These are phyloP conservation scores for Globisporangium mamillatum DNA, from an alignment of 352 stramenopile species.

Conservation along the genomic window DNA sequence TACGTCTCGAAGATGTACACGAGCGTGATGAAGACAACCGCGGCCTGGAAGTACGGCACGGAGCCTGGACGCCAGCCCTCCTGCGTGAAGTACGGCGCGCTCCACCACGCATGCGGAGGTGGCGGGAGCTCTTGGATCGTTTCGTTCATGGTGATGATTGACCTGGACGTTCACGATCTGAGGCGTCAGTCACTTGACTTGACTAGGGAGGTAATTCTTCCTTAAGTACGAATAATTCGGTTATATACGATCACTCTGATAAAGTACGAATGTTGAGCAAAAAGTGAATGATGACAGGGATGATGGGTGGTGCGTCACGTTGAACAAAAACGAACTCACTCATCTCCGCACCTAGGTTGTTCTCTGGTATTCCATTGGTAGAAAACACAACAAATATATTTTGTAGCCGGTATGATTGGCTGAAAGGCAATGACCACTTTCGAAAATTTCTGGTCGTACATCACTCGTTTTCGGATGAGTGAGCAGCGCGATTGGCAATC, in stretches of 20 bases:
- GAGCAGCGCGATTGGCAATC: neutral
- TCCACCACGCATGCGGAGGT: conserved; percentile 32
- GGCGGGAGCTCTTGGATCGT: neutral
- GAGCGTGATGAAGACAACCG: conserved; percentile 85
- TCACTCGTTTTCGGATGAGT: conserved; percentile 3
- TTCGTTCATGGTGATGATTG: neutral
- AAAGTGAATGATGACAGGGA: neutral
- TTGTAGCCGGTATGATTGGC: neutral
- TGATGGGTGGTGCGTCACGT: neutral
- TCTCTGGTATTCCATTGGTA: neutral
- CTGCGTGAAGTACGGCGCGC: conserved; percentile 53
- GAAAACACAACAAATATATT: neutral
- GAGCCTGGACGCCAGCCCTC: conserved; percentile 42
- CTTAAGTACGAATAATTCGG: neutral
- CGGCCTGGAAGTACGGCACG: conserved; percentile 68
- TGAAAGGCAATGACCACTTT: neutral
- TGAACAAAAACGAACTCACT: neutral
- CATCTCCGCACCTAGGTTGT: neutral
- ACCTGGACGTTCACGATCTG: neutral
- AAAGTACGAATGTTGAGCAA: neutral
- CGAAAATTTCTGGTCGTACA: conserved; percentile 8
- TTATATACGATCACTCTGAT: neutral
- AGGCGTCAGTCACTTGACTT: neutral
- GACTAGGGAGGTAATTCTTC: too few relatives aligned
- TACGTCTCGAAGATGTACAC: conserved; percentile 94